A percentile compares a stretch with the other conserved stretches of the same genome.
These are phyloP conservation scores for Scheffersomyces stambukii DNA, from an alignment of 1,139 yeast genomes.

Conservation along the genomic window DNA sequence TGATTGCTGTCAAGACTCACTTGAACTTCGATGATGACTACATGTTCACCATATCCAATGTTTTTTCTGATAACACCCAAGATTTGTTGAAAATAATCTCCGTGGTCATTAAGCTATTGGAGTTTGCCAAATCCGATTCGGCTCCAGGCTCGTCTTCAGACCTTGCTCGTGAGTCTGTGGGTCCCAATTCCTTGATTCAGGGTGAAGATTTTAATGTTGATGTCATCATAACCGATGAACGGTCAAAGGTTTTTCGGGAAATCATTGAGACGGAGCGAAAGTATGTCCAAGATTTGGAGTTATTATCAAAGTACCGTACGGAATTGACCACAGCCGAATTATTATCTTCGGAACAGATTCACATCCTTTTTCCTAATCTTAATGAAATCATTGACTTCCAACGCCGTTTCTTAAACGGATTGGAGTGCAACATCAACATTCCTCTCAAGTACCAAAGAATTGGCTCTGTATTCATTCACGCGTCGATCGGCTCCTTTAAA, in stretches of 20 bases:
- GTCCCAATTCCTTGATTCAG: constrained; percentile 1
- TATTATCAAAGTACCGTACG: constrained; percentile 60
- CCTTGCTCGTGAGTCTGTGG: constrained; percentile 1
- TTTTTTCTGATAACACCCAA: constrained; percentile 76
- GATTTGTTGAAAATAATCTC: constrained; percentile 70
- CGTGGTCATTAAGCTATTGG: constrained; percentile 58
- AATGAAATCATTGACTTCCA: constrained; percentile 87
- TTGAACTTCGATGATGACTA: constrained; percentile 69
- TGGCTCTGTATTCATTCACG: constrained; percentile 82
- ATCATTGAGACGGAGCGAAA: constrained; percentile 86
- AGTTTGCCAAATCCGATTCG: background rate
- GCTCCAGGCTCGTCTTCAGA: constrained; percentile 5
- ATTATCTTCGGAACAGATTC: constrained; percentile 75
- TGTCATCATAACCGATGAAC: constrained; percentile 42
- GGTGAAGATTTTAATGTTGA: constrained; percentile 12
- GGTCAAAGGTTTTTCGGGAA: constrained; percentile 80
- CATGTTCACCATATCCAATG: constrained; percentile 85
- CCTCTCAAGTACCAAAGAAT: constrained; percentile 76
- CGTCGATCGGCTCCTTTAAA: constrained; percentile 72
- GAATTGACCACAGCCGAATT: constrained; percentile 64
- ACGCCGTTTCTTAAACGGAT: constrained; percentile 78
- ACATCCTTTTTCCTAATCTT: constrained; percentile 81
- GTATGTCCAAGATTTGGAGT: constrained; percentile 86
- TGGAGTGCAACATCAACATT: constrained; percentile 81
- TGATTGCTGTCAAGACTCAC: constrained; percentile 79